These are phyloP conservation scores for Globisporangium lucens DNA, from an alignment of 352 stramenopile species.

Conservation along the genomic window DNA sequence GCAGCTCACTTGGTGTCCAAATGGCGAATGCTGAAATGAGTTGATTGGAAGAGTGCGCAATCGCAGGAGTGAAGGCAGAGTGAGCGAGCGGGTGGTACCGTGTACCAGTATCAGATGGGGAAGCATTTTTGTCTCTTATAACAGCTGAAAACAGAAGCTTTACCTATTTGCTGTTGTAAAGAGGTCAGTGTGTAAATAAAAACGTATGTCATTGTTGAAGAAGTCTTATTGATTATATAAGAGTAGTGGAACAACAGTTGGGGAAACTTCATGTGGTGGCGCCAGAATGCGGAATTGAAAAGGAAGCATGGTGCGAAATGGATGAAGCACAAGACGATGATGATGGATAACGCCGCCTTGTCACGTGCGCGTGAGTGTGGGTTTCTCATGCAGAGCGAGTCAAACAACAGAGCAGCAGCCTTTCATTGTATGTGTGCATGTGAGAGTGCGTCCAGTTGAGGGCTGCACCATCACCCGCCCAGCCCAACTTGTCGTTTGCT, in stretches of 20 bases:
- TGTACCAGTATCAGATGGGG: conserved; percentile 1
- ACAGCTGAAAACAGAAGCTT: background rate
- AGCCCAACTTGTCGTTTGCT: no score
- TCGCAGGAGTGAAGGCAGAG: background rate
- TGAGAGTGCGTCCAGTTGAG: background rate
- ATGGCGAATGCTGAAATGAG: conserved; percentile 12
- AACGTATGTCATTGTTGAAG: background rate
- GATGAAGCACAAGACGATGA: background rate
- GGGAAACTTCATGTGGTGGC: background rate
- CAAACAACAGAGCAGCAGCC: background rate
- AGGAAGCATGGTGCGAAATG: background rate
- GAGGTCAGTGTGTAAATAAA: no score
- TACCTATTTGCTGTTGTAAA: background rate
- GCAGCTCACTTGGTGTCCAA: background rate
- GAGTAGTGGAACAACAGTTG: background rate
- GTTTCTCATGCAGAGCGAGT: background rate
- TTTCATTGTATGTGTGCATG: background rate
- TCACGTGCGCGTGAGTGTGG: background rate
- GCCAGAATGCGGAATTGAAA: background rate
- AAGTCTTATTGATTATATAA: background rate
- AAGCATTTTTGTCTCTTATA: background rate
- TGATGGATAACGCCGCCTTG: background rate
- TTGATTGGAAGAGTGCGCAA: background rate
- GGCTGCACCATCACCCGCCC: no score
- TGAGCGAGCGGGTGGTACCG: background rate